Conservation (phyloP, 129 eudicot genomes). For the Calendula officinalis region DNA sequence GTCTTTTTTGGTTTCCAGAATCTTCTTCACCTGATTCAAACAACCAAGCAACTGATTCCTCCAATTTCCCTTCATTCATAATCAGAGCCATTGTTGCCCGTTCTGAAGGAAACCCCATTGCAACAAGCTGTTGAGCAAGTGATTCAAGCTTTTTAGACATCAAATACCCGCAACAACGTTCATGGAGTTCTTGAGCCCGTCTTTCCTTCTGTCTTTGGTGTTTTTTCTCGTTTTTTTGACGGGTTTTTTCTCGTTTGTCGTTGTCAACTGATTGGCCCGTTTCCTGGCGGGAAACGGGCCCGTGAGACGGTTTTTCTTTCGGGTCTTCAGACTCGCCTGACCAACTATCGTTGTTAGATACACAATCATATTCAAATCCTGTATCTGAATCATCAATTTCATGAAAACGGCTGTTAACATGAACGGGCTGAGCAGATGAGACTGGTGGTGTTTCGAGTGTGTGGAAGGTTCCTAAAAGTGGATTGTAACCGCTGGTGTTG, state of each 20-base stretch:
- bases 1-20: slow-evolving; percentile 40
- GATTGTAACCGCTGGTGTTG: slow-evolving; percentile 65
- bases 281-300: slow-evolving; percentile 53
- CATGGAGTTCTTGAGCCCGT: slow-evolving; percentile 81
- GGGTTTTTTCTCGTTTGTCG: slow-evolving; percentile 73
- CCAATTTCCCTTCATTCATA: slow-evolving; percentile 67
- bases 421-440: slow-evolving; percentile 43
- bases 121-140: slow-evolving; percentile 70
- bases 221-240: slow-evolving; percentile 72
- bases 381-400: slow-evolving; percentile 54
- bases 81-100: slow-evolving; percentile 86
- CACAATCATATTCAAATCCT: slow-evolving; percentile 55
- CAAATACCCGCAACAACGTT: slow-evolving; percentile 67
- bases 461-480: slow-evolving; percentile 69
- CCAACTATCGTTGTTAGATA: slow-evolving; percentile 77
- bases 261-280: slow-evolving; percentile 63
- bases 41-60: slow-evolving; percentile 70
- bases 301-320: slow-evolving; percentile 54
- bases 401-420: slow-evolving; percentile 53
- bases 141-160: slow-evolving; percentile 79
- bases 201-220: slow-evolving; percentile 84
- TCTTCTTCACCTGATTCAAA: slow-evolving; percentile 74
- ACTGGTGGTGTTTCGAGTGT: slow-evolving; percentile 53
- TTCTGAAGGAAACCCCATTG: slow-evolving; percentile 76
- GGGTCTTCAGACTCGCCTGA: slow-evolving; percentile 91